Evolutionary conservation across 805 yeast genomes (phyloP), one percentile per base, ranked within the genome.

Genomic region (Kregervanrija pseudodelftensis): DNA sequence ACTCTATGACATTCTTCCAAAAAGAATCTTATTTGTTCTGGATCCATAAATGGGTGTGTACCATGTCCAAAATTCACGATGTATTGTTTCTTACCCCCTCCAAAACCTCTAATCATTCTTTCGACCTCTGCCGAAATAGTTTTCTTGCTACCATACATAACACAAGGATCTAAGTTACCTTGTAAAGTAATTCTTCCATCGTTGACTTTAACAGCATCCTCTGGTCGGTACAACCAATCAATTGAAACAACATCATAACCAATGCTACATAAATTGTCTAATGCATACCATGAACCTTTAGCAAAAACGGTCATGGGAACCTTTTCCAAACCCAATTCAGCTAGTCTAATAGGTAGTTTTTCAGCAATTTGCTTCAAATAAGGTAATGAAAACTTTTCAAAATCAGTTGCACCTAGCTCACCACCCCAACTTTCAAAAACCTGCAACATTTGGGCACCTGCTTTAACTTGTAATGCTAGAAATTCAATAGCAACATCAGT

Each of bases 401-500:
- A 93, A 58, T 93, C 99, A 42, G 69, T 69, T 11, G 96, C 95
- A 1, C 95, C 93, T 46, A 93, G 73, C 67, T 93, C 98, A 42
- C 98, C 96, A 46, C 96, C 99, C 95, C 96, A 90, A 33, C 95
- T 85, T 61, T 93, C 99, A 60, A 93, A 93, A 33, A 93, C 89
- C 67, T 93, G 99, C 49, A 93, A 73, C 82, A 93, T 89, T 69
- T 93, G 99, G 33, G 98, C 98, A 55, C 99, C 99, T 1, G 99
- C 99, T 53, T 81, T 79, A 38, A 93, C 96, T 67, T 93, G 99
- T 57, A 82, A 85, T 3, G 95, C 95, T 58, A 93, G 73, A 60
- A 91, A 93, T 63, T 91, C 98, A 34, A 91, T 71, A 44, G 96
- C 93, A 30, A 85, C 88, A 49, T 87, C 91, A 17, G 97, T 84